These are phyloP conservation scores for Chloroidium sp. DNA, from an alignment of 163 green algal genomes.

Conservation along the genomic window DNA sequence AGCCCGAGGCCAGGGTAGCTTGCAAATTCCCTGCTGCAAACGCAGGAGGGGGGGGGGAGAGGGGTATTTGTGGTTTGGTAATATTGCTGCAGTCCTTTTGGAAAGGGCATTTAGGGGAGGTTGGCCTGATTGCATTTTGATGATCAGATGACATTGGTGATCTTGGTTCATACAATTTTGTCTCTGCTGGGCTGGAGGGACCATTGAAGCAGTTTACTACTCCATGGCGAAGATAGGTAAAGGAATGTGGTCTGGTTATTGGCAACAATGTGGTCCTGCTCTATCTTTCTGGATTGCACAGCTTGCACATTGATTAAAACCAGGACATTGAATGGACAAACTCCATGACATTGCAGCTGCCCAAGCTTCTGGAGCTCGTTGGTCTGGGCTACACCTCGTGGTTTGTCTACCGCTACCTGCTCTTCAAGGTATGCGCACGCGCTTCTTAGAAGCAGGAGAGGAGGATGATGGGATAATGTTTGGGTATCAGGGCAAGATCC, in stretches of 20 bases:
- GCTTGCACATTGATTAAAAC: no score
- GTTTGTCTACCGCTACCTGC: slow-evolving; percentile 84
- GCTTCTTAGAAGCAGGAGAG: no score
- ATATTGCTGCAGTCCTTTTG: neutral
- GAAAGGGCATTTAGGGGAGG: neutral
- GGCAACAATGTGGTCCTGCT: no score
- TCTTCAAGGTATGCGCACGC: slow-evolving; percentile 67
- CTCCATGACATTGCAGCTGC: slow-evolving; percentile 43
- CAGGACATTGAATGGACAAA: neutral
- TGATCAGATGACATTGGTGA: neutral
- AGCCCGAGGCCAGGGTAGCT: neutral
- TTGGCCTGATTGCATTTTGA: neutral
- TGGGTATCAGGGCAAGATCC: no score
- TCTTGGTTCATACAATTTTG: neutral
- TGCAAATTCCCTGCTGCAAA: no score
- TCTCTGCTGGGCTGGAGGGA: no score
- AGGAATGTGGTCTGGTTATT: no score
- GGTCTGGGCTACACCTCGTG: slow-evolving; percentile 80
- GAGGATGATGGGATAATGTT: no score
- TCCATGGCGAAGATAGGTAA: no score
- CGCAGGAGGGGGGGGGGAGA: no score
- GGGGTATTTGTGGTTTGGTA: neutral
- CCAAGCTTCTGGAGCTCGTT: slow-evolving; percentile 83
- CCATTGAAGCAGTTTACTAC: no score
- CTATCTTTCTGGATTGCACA: no score